phyloP scores from a whole-genome alignment of 768 basidiomycete genomes.

The Podaxis sp. region DNA sequence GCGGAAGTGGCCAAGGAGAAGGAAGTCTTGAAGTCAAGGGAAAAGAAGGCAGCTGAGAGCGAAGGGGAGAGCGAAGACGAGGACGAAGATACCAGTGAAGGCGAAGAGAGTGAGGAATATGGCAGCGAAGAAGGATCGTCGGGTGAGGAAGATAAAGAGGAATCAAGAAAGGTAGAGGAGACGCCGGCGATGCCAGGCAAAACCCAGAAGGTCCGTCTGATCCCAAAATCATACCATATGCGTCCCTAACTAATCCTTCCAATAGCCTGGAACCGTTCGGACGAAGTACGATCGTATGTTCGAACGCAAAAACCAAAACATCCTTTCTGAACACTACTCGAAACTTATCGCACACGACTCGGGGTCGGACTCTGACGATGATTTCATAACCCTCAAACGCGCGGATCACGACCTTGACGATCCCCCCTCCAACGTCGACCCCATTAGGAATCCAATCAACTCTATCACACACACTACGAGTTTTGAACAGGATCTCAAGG shows the following conservation, averaged over 20 bases:
- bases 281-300: slow-evolving; percentile 99
- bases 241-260: not conserved
- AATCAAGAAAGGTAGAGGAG: slow-evolving; percentile 23
- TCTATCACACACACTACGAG: not conserved
- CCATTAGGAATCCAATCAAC: not conserved
- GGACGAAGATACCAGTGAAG: slow-evolving; percentile 28
- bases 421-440: slow-evolving; percentile 5
- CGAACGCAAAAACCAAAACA: slow-evolving; percentile 90
- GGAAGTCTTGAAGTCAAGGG: slow-evolving; percentile 6
- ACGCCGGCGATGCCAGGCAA: slow-evolving; percentile 21
- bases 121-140: slow-evolving; percentile 12
- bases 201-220: slow-evolving; percentile 38
- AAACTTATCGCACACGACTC: slow-evolving; percentile 77
- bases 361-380: slow-evolving; percentile 59
- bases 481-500: slow-evolving; percentile 24
- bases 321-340: slow-evolving; percentile 86
- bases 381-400: slow-evolving; percentile 94
- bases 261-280: slow-evolving; percentile 48
- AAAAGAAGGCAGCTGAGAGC: slow-evolving; percentile 1
- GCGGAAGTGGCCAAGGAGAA: slow-evolving; percentile 25
- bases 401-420: slow-evolving; percentile 70
- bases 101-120: slow-evolving; percentile 23
- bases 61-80: slow-evolving; percentile 18
- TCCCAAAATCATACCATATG: not conserved
- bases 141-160: slow-evolving; percentile 20